Conservation (phyloP, 202 grass and related monocot genomes). For the Cymbopogon flexuosus region DNA sequence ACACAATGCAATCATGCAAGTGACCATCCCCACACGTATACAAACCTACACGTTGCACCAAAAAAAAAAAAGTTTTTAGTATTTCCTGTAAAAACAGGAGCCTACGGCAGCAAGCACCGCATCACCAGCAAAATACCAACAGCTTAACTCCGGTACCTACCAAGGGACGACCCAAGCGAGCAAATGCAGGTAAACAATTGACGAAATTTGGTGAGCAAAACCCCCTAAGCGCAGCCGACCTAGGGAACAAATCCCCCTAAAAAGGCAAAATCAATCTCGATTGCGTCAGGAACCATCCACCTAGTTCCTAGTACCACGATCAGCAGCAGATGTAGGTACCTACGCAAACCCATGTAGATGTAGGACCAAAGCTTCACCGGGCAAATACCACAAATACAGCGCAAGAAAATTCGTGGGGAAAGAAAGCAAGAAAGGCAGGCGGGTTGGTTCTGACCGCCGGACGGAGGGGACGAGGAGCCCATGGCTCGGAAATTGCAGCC, state of each 20-base stretch:
- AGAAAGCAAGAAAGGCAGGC: neutral
- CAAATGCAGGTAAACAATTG: neutral
- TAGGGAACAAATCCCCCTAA: neutral
- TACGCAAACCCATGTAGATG: neutral
- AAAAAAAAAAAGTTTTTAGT: neutral
- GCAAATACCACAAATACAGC: neutral
- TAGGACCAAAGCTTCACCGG: neutral
- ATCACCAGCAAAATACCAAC: neutral
- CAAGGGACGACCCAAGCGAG: neutral
- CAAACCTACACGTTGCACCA: neutral
- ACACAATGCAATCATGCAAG: neutral
- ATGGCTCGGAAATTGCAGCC: neutral
- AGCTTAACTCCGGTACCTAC: neutral
- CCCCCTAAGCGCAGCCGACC: neutral
- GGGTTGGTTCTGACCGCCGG: neutral
- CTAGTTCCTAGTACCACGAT: neutral
- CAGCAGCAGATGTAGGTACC: neutral
- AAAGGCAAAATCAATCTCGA: conserved; percentile 2
- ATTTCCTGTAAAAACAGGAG: neutral
- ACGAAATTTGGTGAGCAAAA: neutral
- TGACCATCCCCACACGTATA: neutral
- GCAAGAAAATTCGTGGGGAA: neutral
- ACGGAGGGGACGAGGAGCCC: neutral
- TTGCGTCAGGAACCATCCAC: neutral
- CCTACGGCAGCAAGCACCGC: neutral